Evolutionary conservation across 2,329 filamentous ascomycete species (phyloP).

Genomic region (Colletotrichum sp.): DNA sequence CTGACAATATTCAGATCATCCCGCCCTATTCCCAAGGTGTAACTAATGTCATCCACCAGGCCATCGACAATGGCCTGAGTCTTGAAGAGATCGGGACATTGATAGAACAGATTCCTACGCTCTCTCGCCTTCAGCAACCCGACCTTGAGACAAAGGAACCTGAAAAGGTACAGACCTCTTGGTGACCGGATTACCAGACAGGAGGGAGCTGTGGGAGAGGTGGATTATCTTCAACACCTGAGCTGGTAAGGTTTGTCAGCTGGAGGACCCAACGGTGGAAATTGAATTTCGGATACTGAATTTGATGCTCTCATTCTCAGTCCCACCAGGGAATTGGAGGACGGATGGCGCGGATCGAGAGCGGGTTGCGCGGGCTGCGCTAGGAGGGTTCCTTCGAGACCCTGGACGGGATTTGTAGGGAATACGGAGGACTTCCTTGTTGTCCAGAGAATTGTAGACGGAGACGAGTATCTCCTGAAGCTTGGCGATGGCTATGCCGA

Average conservation of each 20-base stretch:
- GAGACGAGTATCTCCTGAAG: constrained; percentile 61
- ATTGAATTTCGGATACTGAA: constrained; percentile 48
- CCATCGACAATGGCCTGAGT: constrained; percentile 72
- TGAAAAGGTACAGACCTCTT: constrained; percentile 56
- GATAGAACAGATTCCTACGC: constrained; percentile 80
- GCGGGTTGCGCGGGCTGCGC: neutral
- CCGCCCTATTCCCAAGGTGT: constrained; percentile 68
- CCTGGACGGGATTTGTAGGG: constrained; percentile 42
- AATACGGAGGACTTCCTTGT: constrained; percentile 49
- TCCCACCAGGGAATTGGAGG: constrained; percentile 53
- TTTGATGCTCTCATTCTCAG: constrained; percentile 49
- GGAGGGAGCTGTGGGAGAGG: constrained; percentile 61
- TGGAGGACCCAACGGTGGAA: neutral
- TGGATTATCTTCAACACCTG: constrained; percentile 63
- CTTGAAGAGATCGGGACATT: constrained; percentile 73
- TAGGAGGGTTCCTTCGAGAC: neutral
- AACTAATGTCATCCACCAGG: constrained; percentile 76
- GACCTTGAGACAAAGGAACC: too few relatives aligned
- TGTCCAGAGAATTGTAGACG: constrained; percentile 53
- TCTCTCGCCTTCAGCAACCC: neutral
- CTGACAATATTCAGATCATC: constrained; percentile 73
- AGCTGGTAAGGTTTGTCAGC: constrained; percentile 39
- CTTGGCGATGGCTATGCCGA: constrained; percentile 45
- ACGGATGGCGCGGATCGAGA: neutral
- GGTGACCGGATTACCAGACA: constrained; percentile 58